Base-by-base conservation (phyloP, 257 asterid species). In the Solanum peruvianum region DNA sequence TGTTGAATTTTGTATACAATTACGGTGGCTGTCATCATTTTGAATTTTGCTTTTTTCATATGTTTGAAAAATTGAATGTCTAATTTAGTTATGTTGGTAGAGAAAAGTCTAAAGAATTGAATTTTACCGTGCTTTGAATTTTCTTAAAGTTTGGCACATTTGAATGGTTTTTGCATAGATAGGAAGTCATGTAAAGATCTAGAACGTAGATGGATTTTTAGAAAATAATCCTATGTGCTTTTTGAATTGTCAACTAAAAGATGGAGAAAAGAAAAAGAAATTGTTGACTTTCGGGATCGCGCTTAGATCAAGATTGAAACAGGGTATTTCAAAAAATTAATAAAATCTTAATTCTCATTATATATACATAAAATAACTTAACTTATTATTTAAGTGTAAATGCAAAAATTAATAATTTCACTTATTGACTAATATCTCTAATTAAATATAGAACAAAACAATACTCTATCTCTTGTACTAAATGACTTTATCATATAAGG, bases 71-170 rank as follows among this genome's bases (percentile, higher is more conserved):
- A 6, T 41, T 76, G 37, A n/a, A 44, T 42, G 58, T 20, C 35
- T n/a, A 76, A 41, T 23, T 6, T 41, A 23, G 82, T 75, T 23
- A 25, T 8, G 21, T 77, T 35, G 29, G 41, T 9, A 80, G 42
- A 78, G 27, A 29, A 47, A 77, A 80, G 85, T 80, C 85, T 16
- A 29, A 80, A 27, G 15, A 47, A 27, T 47, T 49, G 64, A 80
- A 16, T 25, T 47, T 27, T 45, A 45, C 41, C 11, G 41, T 44
- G 25, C 11, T 77, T 77, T 78, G 62, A 78, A 78, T n/a, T 78
- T 78, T 49, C 60, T 60, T 2, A 78, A 80, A 5, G 0, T 80
- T 80, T 15, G 85, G 67, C n/a, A 16, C 66, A 45, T 47, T 45
- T 80, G 84, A 80, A 80, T 80, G 23, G 27, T 47, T 47, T 45